These are phyloP conservation scores for Fusarium irregulare DNA, from an alignment of 2,329 filamentous ascomycete species.

Conservation along the genomic window DNA sequence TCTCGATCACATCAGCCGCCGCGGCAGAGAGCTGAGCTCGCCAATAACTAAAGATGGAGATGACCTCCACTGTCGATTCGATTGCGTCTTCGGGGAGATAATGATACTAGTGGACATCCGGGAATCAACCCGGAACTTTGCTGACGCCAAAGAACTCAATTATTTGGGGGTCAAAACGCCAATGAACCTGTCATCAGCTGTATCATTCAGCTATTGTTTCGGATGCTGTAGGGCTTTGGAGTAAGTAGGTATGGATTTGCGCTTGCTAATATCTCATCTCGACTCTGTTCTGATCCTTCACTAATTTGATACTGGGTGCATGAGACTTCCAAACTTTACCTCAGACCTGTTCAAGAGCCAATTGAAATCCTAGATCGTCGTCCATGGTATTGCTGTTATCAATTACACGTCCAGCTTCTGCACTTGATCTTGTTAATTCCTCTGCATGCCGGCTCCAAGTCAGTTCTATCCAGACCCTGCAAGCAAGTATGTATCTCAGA, in stretches of 20 bases:
- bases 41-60: neutral
- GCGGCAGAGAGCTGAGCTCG: conserved; percentile 4
- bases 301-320: conserved; percentile 1
- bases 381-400: conserved; percentile 15
- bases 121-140: conserved; percentile 28
- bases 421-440: conserved; percentile 1
- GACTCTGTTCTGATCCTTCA: neutral
- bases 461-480: conserved; percentile 13
- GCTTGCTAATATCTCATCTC: neutral
- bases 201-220: conserved; percentile 17
- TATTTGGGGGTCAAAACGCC: conserved; percentile 25
- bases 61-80: conserved; percentile 14
- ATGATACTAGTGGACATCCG: conserved; percentile 16
- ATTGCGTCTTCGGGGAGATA: conserved; percentile 23
- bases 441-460: conserved; percentile 24
- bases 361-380: neutral
- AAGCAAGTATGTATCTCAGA: conserved; percentile 1
- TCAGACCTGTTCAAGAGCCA: conserved; percentile 15
- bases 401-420: neutral
- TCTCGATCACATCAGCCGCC: conserved; percentile 23
- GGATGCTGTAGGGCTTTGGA: conserved; percentile 5
- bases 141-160: conserved; percentile 36
- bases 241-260: neutral
- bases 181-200: neutral
- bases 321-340: neutral